These are phyloP conservation scores for Cyberlindnera misumaiensis DNA, from an alignment of 805 yeast genomes.

Conservation along the genomic window DNA sequence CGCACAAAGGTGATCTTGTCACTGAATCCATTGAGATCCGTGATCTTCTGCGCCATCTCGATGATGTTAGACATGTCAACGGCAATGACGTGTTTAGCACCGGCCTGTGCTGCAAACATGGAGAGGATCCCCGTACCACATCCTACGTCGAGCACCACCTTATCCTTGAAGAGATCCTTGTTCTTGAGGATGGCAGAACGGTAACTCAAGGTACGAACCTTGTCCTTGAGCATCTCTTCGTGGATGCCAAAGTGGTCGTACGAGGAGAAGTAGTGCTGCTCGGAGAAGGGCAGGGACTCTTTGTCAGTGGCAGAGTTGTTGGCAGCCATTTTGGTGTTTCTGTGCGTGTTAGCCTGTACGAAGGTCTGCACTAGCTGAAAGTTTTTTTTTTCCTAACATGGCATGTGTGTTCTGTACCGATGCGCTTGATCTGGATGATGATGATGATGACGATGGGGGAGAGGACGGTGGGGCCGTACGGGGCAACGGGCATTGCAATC, in stretches of 20 bases:
- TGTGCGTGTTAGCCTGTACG: too few species aligned
- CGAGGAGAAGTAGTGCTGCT: conserved; percentile 91
- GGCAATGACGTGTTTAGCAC: conserved; percentile 95
- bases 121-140: conserved; percentile 98
- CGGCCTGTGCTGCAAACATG: conserved; percentile 98
- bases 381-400: too few species aligned
- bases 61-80: conserved; percentile 97
- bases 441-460: too few species aligned
- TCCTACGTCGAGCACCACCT: conserved; percentile 94
- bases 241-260: conserved; percentile 97
- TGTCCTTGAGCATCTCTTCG: conserved; percentile 97
- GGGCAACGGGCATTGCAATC: too few species aligned
- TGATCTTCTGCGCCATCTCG: conserved; percentile 90
- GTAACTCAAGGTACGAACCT: conserved; percentile 85
- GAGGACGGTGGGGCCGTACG: too few species aligned
- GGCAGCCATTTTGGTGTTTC: conserved; percentile 8
- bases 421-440: too few species aligned
- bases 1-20: conserved; percentile 83
- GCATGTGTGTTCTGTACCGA: too few species aligned
- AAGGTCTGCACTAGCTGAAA: too few species aligned
- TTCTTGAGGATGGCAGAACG: conserved; percentile 89
- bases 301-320: conserved; percentile 60
- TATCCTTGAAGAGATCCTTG: conserved; percentile 82
- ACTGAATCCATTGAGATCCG: conserved; percentile 71
- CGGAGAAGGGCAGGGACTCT: conserved; percentile 55